Evolutionary conservation across 2,329 filamentous ascomycete species (phyloP).

Genomic region (Curvularia eragrostidis): DNA sequence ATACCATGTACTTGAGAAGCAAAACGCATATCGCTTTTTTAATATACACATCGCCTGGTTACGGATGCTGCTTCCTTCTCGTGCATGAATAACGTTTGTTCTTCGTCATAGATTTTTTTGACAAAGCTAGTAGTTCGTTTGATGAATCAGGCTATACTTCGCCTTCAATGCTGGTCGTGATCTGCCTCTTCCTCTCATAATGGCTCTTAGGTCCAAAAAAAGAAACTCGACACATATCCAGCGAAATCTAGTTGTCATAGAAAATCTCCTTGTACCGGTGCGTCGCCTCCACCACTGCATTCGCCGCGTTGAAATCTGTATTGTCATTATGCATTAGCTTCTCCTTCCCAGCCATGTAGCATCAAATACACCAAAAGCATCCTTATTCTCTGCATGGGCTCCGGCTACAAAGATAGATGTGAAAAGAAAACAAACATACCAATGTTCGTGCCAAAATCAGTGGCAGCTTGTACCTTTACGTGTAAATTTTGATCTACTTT

Average conservation of each 20-base stretch:
- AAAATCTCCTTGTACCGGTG: constrained; percentile 85
- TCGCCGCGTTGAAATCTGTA: constrained; percentile 75
- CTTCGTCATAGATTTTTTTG: background rate
- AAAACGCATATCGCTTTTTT: background rate
- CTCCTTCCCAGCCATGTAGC: background rate
- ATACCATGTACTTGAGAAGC: background rate
- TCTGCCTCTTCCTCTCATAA: background rate
- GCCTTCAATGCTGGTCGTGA: background rate
- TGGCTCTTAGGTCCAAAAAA: background rate
- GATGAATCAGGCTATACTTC: background rate
- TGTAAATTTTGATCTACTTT: constrained; percentile 78
- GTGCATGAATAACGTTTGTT: background rate
- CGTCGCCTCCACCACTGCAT: constrained; percentile 83
- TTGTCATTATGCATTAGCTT: background rate
- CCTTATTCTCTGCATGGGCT: background rate
- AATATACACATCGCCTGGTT: background rate
- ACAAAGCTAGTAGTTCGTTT: background rate
- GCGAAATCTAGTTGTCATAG: constrained; percentile 55
- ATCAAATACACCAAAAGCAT: background rate
- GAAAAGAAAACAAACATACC: constrained; percentile 60
- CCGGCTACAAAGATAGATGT: background rate
- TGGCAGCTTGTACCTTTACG: constrained; percentile 72
- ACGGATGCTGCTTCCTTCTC: background rate
- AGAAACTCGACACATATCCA: background rate
- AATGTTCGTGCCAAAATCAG: constrained; percentile 72